Conservation (phyloP, 2,329 filamentous ascomycete species). For the Dactylellina leptospora region DNA sequence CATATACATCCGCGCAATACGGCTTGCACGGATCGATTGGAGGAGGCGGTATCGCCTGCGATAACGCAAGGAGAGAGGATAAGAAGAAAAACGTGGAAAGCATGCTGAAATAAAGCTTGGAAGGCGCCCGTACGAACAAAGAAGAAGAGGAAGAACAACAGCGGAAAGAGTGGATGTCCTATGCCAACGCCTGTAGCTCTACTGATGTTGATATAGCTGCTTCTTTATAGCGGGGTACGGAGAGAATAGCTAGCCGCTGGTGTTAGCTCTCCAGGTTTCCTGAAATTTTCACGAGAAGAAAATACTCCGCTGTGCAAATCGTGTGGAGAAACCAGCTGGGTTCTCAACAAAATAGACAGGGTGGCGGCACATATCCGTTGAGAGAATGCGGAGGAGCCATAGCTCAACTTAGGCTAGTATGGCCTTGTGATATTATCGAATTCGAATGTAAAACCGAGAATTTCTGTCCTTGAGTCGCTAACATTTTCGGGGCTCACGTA, state of each 20-base stretch:
- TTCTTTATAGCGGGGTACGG: background rate
- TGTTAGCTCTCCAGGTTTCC: too few species aligned
- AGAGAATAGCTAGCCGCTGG: background rate
- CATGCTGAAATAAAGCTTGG: slow-evolving; percentile 10
- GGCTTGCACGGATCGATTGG: slow-evolving; percentile 47
- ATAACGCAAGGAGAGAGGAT: slow-evolving; percentile 43
- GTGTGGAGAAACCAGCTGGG: slow-evolving; percentile 19
- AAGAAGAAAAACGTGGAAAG: slow-evolving; percentile 26
- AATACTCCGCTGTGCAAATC: slow-evolving; percentile 20
- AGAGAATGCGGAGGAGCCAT: slow-evolving; percentile 34
- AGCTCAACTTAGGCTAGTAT: background rate
- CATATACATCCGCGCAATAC: slow-evolving; percentile 43
- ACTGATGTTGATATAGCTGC: background rate
- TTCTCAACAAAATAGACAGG: slow-evolving; percentile 24
- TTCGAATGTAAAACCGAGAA: slow-evolving; percentile 1
- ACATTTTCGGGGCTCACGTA: background rate
- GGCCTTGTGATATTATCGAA: slow-evolving; percentile 20
- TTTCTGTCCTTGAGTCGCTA: background rate
- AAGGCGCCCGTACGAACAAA: too few species aligned
- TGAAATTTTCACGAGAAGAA: background rate
- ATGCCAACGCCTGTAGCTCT: background rate
- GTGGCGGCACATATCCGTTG: slow-evolving; percentile 3
- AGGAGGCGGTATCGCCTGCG: slow-evolving; percentile 50
- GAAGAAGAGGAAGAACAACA: too few species aligned
- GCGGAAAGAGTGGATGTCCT: too few species aligned